Percentiles rank a stretch among this genome's conserved stretches.
These are phyloP conservation scores for Epichloe gansuensis DNA, from an alignment of 2,329 filamentous ascomycete genomes.

Conservation along the genomic window DNA sequence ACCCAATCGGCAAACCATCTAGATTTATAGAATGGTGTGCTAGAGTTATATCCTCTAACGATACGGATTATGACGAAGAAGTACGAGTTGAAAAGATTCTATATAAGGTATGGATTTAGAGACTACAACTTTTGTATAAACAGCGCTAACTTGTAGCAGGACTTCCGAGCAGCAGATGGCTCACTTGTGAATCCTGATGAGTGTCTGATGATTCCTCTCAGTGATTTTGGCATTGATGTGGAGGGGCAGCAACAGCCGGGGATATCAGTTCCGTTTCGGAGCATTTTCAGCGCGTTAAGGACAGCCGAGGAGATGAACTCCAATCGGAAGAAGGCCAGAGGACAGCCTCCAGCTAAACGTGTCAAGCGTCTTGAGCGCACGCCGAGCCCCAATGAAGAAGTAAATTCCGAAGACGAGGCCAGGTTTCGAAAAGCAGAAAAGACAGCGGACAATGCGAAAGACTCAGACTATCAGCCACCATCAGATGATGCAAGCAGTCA, in stretches of 20 bases:
- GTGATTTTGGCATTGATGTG: neutral
- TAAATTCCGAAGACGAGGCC: neutral
- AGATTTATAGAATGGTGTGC: constrained; percentile 1
- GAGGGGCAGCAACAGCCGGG: neutral
- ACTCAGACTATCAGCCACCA: neutral
- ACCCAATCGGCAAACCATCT: neutral
- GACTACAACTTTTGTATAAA: neutral
- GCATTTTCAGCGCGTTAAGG: neutral
- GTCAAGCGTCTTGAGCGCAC: neutral
- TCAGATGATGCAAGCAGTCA: neutral
- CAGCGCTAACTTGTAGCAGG: neutral
- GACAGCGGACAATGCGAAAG: neutral
- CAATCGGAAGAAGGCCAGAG: too few relatives aligned
- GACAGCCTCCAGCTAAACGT: neutral
- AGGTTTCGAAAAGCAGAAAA: neutral
- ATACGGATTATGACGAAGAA: constrained; percentile 1
- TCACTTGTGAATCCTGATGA: constrained; percentile 1
- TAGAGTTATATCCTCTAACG: neutral
- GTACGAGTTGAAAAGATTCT: constrained; percentile 1
- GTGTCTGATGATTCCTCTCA: neutral
- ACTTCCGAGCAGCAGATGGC: neutral
- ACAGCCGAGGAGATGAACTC: neutral
- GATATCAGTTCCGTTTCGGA: neutral
- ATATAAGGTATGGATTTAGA: neutral
- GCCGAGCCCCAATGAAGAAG: constrained; percentile 1